Percentiles rank a stretch among this genome's conserved stretches.
Conservation (phyloP, 164 flowering plant genomes). For the Saururus chinensis region DNA sequence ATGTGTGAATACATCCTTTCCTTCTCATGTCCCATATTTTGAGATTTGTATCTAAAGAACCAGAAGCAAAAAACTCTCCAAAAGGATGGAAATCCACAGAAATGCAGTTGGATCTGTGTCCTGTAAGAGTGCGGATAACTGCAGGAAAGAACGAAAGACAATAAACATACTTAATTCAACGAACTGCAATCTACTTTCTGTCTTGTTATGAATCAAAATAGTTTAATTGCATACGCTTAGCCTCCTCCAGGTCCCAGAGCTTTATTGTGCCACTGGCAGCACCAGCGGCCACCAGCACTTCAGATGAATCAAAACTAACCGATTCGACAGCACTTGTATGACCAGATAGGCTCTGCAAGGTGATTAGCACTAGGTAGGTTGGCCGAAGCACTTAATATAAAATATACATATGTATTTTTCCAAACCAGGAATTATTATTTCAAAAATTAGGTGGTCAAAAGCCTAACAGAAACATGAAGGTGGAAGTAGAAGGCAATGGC, state of each 20-base stretch:
- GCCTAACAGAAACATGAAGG: too few species aligned
- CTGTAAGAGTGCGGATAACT: constrained; percentile 97
- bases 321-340: constrained; percentile 96
- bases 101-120: constrained; percentile 92
- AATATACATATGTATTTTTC: too few species aligned
- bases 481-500: too few species aligned
- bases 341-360: constrained; percentile 81
- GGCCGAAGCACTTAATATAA: too few species aligned
- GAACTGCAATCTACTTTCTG: background rate
- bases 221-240: constrained; percentile 53
- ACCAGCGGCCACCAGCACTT: constrained; percentile 93
- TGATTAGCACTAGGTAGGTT: background rate
- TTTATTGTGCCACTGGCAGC: constrained; percentile 97
- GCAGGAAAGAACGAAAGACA: constrained; percentile 6
- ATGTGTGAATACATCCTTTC: constrained; percentile 96
- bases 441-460: too few species aligned
- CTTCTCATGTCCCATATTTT: constrained; percentile 99
- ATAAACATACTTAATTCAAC: background rate
- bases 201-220: background rate
- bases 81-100: constrained; percentile 98
- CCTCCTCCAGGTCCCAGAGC: constrained; percentile 98
- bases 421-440: too few species aligned
- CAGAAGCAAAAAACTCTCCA: constrained; percentile 99
- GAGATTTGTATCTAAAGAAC: constrained; percentile 93
- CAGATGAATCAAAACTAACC: constrained; percentile 88